Base-by-base conservation (phyloP, 2,329 filamentous ascomycete genomes). In the Chrysosporium keratinophilum region DNA sequence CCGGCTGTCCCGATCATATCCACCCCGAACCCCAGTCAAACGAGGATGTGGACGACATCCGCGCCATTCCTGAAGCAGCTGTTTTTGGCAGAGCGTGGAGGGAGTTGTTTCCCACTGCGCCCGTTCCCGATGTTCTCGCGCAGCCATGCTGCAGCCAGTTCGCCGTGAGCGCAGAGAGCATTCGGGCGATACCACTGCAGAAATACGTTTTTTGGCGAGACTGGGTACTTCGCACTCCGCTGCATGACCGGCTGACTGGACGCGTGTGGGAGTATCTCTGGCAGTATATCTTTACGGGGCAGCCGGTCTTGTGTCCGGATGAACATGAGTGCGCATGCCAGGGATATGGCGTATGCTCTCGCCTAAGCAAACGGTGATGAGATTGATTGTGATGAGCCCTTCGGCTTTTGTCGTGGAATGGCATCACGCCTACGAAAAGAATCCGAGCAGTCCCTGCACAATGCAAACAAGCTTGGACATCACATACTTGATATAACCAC, bases 81-180 rank as follows among this genome's bases (percentile, higher is more conserved):
- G 64, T 75, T 57, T 62, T 77, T 15, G 73, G 72, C 1, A 61
- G 66, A n/a, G 67, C 72, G 0, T 77, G 74, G 74, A 65, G 64
- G 1, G 71, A 76, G 60, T 60, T 77, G 9, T 76, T 76, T 56
- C 73, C 73, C 2, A 62, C 67, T 39, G 67, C 69, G 35, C 65
- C 68, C 1, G 65, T 76, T 11, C 74, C 74, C 1, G 59, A 67
- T 14, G 74, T 80, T 0, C 71, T 84, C 0, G 75, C 78, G 1
- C 79, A 82, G 58, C 77, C 81, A 2, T 84, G 81, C 63, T 84
- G 81, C 61, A 79, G 78, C 1, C 81, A 84, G 59, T 84, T 84
- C 60, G 81, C 80, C 7, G 66, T 84, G 2, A 79, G 76, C 5
- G 68, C 75, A 2, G 78, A 82, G 41, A 74, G 78, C 2, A 79